Conservation (phyloP, 1,139 yeast species). For the Magnusiomyces tetraspermus region DNA sequence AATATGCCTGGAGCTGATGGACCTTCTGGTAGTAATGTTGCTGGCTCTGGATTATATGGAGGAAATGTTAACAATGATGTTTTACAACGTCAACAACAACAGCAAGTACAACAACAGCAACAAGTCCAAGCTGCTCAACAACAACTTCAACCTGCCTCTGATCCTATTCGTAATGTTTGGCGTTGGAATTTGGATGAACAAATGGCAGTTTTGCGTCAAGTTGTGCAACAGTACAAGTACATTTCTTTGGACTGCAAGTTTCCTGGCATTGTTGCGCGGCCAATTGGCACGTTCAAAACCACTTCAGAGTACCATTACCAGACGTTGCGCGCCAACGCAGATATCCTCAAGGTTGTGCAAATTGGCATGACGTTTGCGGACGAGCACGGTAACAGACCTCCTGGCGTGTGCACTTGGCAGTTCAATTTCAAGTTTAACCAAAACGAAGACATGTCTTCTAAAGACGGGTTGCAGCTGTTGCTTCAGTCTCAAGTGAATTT, state of each 20-base stretch:
- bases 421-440: constrained; percentile 82
- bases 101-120: neutral
- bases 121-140: neutral
- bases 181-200: constrained; percentile 72
- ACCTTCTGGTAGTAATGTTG: neutral
- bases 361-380: constrained; percentile 81
- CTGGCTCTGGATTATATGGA: neutral
- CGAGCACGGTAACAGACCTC: constrained; percentile 65
- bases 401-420: constrained; percentile 76
- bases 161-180: constrained; percentile 54
- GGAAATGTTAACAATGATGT: neutral
- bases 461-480: constrained; percentile 65
- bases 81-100: neutral
- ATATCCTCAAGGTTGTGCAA: constrained; percentile 75
- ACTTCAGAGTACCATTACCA: constrained; percentile 93
- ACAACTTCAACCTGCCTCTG: neutral
- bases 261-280: constrained; percentile 93
- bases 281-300: constrained; percentile 88
- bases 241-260: constrained; percentile 78
- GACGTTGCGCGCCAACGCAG: constrained; percentile 85
- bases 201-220: constrained; percentile 60
- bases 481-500: constrained; percentile 81
- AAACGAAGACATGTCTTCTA: constrained; percentile 62
- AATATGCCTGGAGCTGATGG: neutral
- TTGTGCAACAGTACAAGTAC: constrained; percentile 59